Evolutionary conservation across 2,329 filamentous ascomycete genomes (phyloP), one percentile per base, ranked within the genome.

Genomic region (Aspergillus sp.): DNA sequence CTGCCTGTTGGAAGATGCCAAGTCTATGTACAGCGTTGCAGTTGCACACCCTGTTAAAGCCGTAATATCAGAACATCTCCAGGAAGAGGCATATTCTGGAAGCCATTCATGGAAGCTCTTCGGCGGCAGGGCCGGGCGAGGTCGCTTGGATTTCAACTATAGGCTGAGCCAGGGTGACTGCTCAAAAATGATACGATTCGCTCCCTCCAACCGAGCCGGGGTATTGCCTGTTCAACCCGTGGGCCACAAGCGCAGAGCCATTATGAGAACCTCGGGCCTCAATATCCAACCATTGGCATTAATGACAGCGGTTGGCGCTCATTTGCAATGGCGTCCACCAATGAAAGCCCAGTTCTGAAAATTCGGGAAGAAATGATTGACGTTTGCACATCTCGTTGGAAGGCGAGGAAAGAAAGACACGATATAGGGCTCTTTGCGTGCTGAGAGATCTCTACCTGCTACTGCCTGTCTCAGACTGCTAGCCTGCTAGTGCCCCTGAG

Each of bases 361-460:
- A 39, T 57, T 53, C 39, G 43, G 55, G 48, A 18, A 9, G 20
- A 11, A 50, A 34, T 55, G 44, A 32, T 36, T 34, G 17, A 41
- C 26, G 34, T 41, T 42, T 48, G 18, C 15, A 12, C 36, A 34
- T 55, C 36, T 42, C 44, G 44, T 55, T 48, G 34, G 53, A 49
- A 44, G 32, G 41, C 34, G 17, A 36, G 32, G 12, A 52, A 50
- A 18, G 30, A 53, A 43, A 30, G 17, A 22, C 38, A 56, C 20
- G 48, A 30, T 22, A 50, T 45, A 47, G 48, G 34, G 22, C 41
- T 41, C 18, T 49, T 42, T 24, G 17, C 22, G 9, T 47, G 56
- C 57, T 41, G 45, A 55, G 43, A 52, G 50, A 55, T 55, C 49
- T 44, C 43, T 57, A 15, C 26, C 45, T 51, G 52, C 56, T 52